phyloP scores from a whole-genome alignment of 139 green algal species.

The Micractinium conductrix region DNA sequence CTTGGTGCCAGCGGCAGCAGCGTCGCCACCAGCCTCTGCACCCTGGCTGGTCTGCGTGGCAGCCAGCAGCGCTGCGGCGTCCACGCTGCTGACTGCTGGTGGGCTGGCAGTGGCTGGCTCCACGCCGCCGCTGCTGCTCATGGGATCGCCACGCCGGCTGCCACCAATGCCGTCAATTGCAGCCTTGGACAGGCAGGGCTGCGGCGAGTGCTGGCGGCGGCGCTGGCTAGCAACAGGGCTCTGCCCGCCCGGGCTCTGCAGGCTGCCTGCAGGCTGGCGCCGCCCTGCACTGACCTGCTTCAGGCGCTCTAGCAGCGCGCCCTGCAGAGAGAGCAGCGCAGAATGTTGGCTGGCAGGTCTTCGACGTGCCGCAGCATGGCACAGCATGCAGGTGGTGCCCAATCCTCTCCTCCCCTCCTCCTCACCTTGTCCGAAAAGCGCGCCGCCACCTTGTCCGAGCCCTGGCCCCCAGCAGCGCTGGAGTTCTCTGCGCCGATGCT shows the following conservation, averaged over 20 bases:
- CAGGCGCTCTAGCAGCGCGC: neutral
- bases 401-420: too few species aligned
- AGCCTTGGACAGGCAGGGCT: constrained; percentile 9
- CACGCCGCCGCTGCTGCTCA: neutral
- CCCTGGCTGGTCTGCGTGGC: neutral
- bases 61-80: neutral
- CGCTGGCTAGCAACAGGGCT: neutral
- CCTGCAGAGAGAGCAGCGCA: neutral
- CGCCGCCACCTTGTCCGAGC: too few species aligned
- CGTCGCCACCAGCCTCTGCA: neutral
- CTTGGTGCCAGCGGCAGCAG: constrained; percentile 1
- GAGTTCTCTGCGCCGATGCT: too few species aligned
- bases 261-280: neutral
- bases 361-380: too few species aligned
- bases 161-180: constrained; percentile 13
- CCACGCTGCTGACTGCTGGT: neutral
- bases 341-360: too few species aligned
- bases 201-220: constrained; percentile 9
- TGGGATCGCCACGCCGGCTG: neutral
- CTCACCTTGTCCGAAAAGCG: too few species aligned
- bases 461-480: too few species aligned
- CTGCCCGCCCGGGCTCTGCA: too few species aligned
- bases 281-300: neutral
- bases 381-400: too few species aligned
- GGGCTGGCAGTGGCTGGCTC: neutral